Base-by-base conservation (phyloP, 495 filamentous ascomycete species). In the Talaromyces stipitatus region DNA sequence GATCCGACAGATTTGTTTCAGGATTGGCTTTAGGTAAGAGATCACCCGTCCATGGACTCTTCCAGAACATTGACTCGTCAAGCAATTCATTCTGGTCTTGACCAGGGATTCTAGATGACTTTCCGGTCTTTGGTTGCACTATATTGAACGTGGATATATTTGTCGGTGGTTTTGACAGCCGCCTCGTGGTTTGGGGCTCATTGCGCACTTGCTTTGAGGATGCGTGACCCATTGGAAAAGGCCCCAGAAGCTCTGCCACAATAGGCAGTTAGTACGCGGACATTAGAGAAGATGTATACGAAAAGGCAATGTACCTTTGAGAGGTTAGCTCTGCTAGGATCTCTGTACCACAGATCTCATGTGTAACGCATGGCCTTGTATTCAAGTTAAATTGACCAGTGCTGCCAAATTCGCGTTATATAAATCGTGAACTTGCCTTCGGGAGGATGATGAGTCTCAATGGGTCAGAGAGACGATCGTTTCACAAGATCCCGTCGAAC, bases 141-240 rank as follows among this genome's bases (percentile, higher is more conserved):
- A 43, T 43, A 20, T 46, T 41, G 36, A 45, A 43, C 24, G 54
- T 50, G 43, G 56, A 52, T 23, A 27, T 10, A 16, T 53, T 58
- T 11, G 69, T 69, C 22, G 68, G 65, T 18, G 76, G 74, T 41
- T 79, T 79, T 24, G 75, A 76, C 46, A 77, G 64, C 28, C 74
- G 69, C 30, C 72, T 75, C 23, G 66, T 62, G 36, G 66, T 69
- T 54, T 65, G 66, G 32, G 60, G 69, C 54, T 76, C 74, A 36
- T 72, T 63, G 66, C 64, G 71, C 41, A 61, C 66, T 59, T 59
- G 60, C 18, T 61, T 66, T 26, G 74, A 77, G 8, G 54, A 46
- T 11, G 54, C 33, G 54, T 55, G 54, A 26, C 54, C 54, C 54
- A 55, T 55, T 18, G 14, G 9, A 4, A 55, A 18, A 30, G 20